Base-by-base conservation (phyloP, 2,329 filamentous ascomycete species). In the Penicillium oxalicum region DNA sequence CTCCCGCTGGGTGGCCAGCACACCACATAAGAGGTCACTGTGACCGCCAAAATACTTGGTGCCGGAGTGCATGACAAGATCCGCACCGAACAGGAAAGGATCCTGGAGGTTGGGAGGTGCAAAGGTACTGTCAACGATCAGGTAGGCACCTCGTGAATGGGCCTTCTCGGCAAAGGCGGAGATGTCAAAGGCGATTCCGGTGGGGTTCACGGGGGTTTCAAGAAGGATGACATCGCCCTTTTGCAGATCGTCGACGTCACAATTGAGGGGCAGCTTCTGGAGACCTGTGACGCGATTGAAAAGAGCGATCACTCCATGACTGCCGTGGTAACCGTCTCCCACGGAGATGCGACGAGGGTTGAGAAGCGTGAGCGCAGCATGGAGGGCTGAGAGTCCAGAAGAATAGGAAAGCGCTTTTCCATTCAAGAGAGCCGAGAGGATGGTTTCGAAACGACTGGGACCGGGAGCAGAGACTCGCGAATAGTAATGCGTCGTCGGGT, bases 11-110 rank as follows among this genome's bases (percentile, higher is more conserved):
- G 90, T 79, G 0, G 82, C 81, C 27, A 98, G 72, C 13, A 94
- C 85, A 24, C 93, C 93, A 64, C 88, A 94, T 5, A 97, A 80
- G 78, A 97, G 78, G 70, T 98, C 93, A 56, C 86, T 91, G 72
- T 98, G 93, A 0, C 93, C 93, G 18, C 93, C 93, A 57, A 98
- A 82, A 70, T 97, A 98, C 76, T 97, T 98, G 13, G 91, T 95
- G 3, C 90, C 93, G 44, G 81, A 86, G 71, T 98, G 93, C 88
- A 97, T 87, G 32, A 95, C 81, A 1, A 91, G 70, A 69, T 97
- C 91, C 27, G 86, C 89, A 40, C 89, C 91, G 66, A 80, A 85
- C 27, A 68, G 64, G 61, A 97, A 93, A 0, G 93, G 91, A 61
- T 96, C 87, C 66, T 89, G 86, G 50, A 98, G 74, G 27, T 88